Conservation (phyloP, 345 rosid species). For the Iberis pinnata region DNA sequence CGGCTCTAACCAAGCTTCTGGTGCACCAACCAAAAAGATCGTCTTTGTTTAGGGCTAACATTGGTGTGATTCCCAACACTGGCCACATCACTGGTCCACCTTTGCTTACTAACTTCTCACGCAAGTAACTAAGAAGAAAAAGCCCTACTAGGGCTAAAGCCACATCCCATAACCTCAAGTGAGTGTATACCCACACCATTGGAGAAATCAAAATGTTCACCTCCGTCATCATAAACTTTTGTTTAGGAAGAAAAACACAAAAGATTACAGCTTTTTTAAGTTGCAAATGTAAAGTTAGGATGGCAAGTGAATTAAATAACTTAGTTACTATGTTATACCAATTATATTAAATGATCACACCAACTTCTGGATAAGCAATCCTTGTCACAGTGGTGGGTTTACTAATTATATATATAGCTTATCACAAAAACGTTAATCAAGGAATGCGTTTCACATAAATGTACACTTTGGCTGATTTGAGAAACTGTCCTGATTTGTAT, state of each 20-base stretch:
- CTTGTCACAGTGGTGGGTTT: not conserved
- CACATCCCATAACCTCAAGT: slow-evolving; percentile 36
- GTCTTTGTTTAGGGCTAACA: slow-evolving; percentile 24
- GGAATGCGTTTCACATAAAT: slow-evolving; percentile 4
- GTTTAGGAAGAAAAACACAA: not conserved
- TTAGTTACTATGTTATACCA: not conserved
- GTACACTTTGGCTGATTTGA: slow-evolving; percentile 6
- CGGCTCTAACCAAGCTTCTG: slow-evolving; percentile 35
- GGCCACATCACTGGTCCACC: slow-evolving; percentile 71
- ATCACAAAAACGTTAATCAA: slow-evolving; percentile 8
- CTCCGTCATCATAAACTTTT: not conserved
- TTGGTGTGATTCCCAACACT: slow-evolving; percentile 47
- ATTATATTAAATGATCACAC: slow-evolving; percentile 21
- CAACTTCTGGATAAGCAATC: slow-evolving; percentile 21
- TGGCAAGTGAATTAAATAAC: slow-evolving; percentile 8
- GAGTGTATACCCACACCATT: slow-evolving; percentile 22
- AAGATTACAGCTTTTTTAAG: not conserved
- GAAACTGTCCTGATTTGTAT: slow-evolving; percentile 13
- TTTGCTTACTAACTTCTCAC: slow-evolving; percentile 43
- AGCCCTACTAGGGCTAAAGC: slow-evolving; percentile 39
- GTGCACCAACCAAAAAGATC: slow-evolving; percentile 42
- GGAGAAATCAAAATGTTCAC: slow-evolving; percentile 10
- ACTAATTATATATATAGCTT: slow-evolving; percentile 2
- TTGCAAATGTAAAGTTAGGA: not conserved
- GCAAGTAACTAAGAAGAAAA: slow-evolving; percentile 45